phyloP scores from a whole-genome alignment of 495 filamentous ascomycete species.

The Bacidia rubella region DNA sequence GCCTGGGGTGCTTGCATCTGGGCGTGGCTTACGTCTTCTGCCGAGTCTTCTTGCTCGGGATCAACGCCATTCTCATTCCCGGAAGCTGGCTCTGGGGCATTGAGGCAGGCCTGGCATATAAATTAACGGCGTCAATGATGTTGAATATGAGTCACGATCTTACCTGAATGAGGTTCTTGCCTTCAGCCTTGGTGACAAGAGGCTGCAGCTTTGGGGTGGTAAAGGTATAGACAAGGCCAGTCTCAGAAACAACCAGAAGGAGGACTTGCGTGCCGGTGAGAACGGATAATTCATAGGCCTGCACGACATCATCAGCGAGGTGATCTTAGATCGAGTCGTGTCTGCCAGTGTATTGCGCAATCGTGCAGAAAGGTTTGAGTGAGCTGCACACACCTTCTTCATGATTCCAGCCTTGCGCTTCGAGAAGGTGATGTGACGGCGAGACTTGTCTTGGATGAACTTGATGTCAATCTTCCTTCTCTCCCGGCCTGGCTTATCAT shows the following conservation, averaged over 20 bases:
- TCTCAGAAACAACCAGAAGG: slow-evolving; percentile 94
- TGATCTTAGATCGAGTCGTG: too few species aligned
- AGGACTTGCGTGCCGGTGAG: slow-evolving; percentile 97
- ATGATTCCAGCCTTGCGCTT: slow-evolving; percentile 99
- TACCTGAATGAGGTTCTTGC: slow-evolving; percentile 99
- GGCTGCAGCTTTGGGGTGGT: slow-evolving; percentile 98
- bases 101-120: slow-evolving; percentile 66
- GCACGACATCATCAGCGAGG: not conserved
- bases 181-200: slow-evolving; percentile 95
- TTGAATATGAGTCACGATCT: slow-evolving; percentile 10
- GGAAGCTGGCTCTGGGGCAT: slow-evolving; percentile 87
- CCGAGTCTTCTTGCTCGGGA: slow-evolving; percentile 41
- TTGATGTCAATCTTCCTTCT: slow-evolving; percentile 99
- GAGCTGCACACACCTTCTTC: slow-evolving; percentile 77
- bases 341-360: not conserved
- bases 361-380: not conserved
- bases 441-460: slow-evolving; percentile 99
- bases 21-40: slow-evolving; percentile 40
- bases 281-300: slow-evolving; percentile 97
- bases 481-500: slow-evolving; percentile 96
- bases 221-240: slow-evolving; percentile 97
- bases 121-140: not conserved
- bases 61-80: slow-evolving; percentile 85
- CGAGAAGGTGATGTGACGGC: slow-evolving; percentile 98
- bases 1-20: slow-evolving; percentile 39